Evolutionary conservation across 73 alveolate genomes (phyloP), one percentile per base, ranked within the genome.

Genomic region (Stentor roeselii): DNA sequence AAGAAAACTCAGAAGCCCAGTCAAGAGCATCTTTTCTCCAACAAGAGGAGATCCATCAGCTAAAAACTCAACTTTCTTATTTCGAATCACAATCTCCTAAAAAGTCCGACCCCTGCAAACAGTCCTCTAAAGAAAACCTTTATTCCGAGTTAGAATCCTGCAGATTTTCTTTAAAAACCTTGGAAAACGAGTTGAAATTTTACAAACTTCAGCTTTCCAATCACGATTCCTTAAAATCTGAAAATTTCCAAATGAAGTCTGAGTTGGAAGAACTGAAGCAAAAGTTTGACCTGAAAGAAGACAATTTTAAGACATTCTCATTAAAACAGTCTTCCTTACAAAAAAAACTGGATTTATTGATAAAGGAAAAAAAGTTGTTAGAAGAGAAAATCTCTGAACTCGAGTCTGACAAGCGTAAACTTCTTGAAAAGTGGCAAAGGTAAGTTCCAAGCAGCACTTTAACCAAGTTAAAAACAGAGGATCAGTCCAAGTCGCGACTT

Each of bases 371-470:
- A 21, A 50, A 50, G 21, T 11, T 11, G 21, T 21, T 50, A 11
- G 67, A 50, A 50, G 67, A 50, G 21, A 50, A 50, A 50, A 50
- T 11, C 67, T 21, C 6, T 6, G 67, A 50, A 50, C 67, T 50
- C 21, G 67, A 50, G 21, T 11, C 6, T 21, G 67, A 50, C 67
- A 50, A 50, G 67, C 6, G 21, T 11, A 50, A 50, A 50, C 67
- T 50, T 50, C 67, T 50, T 50, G 67, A 50, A 50, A 50, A 50
- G 21, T 50, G 67, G 67, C 67, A 50, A 50, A 50, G 21, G 67
- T 50, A 50, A 50, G 67, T 11, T 11, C 67, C 21, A 50, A 11
- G 6, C 67, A 50, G 67, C 67, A 11, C 67, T 11, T 21, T 50
- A 6, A 21, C 6, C 6, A 50, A 50, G 21, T 50, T 21, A 6